Evolutionary conservation across 768 basidiomycete species (phyloP), one percentile per base, ranked within the genome.

Genomic region (Mycena crocata): DNA sequence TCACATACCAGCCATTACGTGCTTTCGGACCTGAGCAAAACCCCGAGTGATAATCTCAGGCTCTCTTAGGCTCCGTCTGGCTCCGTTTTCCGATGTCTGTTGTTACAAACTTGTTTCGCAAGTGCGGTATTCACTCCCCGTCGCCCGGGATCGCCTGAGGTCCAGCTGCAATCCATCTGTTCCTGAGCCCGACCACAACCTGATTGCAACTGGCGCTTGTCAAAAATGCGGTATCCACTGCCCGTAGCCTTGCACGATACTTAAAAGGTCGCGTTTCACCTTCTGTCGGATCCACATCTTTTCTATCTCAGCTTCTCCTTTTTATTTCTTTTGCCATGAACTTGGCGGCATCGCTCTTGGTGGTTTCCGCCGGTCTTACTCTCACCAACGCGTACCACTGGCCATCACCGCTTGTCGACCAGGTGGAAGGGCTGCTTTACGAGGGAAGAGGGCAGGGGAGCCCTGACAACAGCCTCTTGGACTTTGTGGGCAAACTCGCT

Each of bases 391-490:
- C 62, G 46, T 64, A 64, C 48, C 63, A 64, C 32, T 64, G 63
- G 63, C 63, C 63, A 42, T 64, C 63, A 35, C 56, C 63, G 35
- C 63, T 64, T 24, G 52, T 64, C 48, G 63, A 64, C 63, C 63
- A 64, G 56, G 55, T 64, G 23, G 63, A 64, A 14, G 63, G 63
- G 12, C 49, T 64, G 24, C 63, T 64, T 37, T 64, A 26, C 49
- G 63, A 64, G 32, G 63, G 63, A 39, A 57, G 56, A 52, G 55
- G 56, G 28, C 49, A 64, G 35, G 63, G 63, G 23, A 40, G 31
- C 9, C 63, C 63, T 19, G 56, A 64, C n/a, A 50, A 57, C 30
- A 24, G 21, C 39, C 37, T 64, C 15, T 55, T 63, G 35, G 50
- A 64, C 56, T 23, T 64, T 44, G 63, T 51, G 48, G 63, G 48